Evolutionary conservation across 768 basidiomycete genomes (phyloP), one percentile per base, ranked within the genome.

Genomic region (Pisolithus marmoratus): DNA sequence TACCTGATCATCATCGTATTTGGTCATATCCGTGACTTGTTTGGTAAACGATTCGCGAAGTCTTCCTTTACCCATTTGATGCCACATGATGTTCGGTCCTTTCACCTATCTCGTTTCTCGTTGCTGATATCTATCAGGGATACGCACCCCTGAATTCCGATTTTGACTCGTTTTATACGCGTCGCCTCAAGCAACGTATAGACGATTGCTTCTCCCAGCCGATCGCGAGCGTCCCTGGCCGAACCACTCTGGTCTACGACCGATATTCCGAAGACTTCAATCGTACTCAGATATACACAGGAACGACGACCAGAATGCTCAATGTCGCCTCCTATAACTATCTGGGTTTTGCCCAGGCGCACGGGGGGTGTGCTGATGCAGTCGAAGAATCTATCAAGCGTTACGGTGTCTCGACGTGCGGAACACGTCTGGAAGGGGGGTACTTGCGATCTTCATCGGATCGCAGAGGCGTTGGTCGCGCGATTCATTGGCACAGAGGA

Each of bases 241-340:
- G 96, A 46, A 94, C 94, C 24, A 90, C 95, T 63, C 68, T 84
- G 42, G 77, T 89, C 52, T 79, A 92, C 48, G 92, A 98, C 72
- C 88, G 95, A 38, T 76, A 81, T 57, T 89, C 91, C 14, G 70
- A 79, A 46, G 87, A 96, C 70, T 84, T 87, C 73, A 90, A 93
- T 70, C 74, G 79, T 63, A 85, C 84, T 4, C 85, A 90, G 54
- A 70, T 82, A 46, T 74, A 85, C 60, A 87, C 90, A 2, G 95
- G 94, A 53, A 80, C 75, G 1, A 80, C 78, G 23, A 94, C 91
- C 0, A 90, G 94, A 48, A 89, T 86, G 0, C 85, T 99, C 60
- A 99, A 99, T 69, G 88, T 98, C 58, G 94, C 94, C 1, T 96
- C 93, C 9, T 99, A 99, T 76, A 99, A 98, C 72, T 99, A 98